phyloP scores from a whole-genome alignment of 805 yeast species.

The Ogataea nakhonphanomensis region DNA sequence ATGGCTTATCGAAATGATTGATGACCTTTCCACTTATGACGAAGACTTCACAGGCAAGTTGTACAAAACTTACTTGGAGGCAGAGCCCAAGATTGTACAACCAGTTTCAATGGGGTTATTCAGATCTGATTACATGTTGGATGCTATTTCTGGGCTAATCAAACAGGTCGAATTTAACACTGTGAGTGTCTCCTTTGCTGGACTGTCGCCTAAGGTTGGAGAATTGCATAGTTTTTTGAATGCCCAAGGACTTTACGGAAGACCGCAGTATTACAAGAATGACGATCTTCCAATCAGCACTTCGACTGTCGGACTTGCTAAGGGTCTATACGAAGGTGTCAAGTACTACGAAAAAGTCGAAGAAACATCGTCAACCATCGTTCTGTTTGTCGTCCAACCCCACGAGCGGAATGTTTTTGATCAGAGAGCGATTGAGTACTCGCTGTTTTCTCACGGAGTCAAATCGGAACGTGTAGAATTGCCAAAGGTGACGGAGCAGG shows the following conservation, averaged over 20 bases:
- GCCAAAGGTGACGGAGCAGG: constrained; percentile 47
- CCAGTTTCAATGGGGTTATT: constrained; percentile 77
- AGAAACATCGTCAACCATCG: constrained; percentile 41
- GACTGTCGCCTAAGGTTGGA: constrained; percentile 77
- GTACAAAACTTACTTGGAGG: constrained; percentile 54
- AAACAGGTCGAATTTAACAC: constrained; percentile 97
- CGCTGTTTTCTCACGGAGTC: constrained; percentile 53
- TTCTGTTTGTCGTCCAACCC: constrained; percentile 79
- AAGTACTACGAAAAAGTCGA: constrained; percentile 43
- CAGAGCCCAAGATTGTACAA: constrained; percentile 53
- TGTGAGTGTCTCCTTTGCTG: constrained; percentile 93
- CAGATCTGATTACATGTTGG: constrained; percentile 85
- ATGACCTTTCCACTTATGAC: constrained; percentile 56
- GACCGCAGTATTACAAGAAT: constrained; percentile 42
- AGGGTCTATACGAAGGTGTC: constrained; percentile 68
- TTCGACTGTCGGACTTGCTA: constrained; percentile 59
- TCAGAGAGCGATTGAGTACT: constrained; percentile 80
- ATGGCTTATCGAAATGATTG: constrained; percentile 62
- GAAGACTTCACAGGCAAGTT: constrained; percentile 78
- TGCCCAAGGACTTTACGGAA: constrained; percentile 52
- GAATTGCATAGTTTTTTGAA: constrained; percentile 68
- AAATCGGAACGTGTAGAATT: constrained; percentile 66
- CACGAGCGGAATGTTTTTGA: constrained; percentile 88
- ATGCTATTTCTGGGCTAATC: constrained; percentile 48
- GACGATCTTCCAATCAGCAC: constrained; percentile 59